Evolutionary conservation across 2,329 filamentous ascomycete species (phyloP).

Genomic region (Botrytis porri): DNA sequence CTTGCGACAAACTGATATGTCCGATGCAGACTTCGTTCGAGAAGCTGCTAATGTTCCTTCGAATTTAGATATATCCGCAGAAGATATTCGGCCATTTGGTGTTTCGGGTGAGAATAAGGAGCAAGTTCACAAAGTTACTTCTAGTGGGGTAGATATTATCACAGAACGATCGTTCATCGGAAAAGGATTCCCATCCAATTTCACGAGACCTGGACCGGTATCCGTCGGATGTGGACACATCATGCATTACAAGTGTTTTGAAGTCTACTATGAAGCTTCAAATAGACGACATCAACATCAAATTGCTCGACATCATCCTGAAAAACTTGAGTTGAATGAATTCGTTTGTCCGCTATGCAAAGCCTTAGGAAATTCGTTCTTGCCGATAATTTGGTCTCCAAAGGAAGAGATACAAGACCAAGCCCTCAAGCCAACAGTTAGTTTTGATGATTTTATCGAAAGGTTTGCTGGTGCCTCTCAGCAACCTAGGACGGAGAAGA

Average conservation of each 20-base stretch:
- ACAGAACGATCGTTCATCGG: slow-evolving; percentile 80
- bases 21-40: slow-evolving; percentile 77
- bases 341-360: slow-evolving; percentile 98
- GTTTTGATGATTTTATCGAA: slow-evolving; percentile 53
- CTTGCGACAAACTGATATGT: slow-evolving; percentile 78
- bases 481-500: slow-evolving; percentile 21
- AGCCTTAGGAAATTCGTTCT: slow-evolving; percentile 88
- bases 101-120: slow-evolving; percentile 83
- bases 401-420: slow-evolving; percentile 81
- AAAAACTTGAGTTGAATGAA: slow-evolving; percentile 73
- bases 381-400: slow-evolving; percentile 93
- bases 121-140: slow-evolving; percentile 71
- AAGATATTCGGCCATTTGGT: slow-evolving; percentile 82
- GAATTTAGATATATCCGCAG: slow-evolving; percentile 81
- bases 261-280: slow-evolving; percentile 83
- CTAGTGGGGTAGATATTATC: slow-evolving; percentile 66
- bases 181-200: slow-evolving; percentile 76
- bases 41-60: slow-evolving; percentile 76
- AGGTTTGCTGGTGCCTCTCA: slow-evolving; percentile 18
- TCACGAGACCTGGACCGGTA: slow-evolving; percentile 70
- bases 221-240: slow-evolving; percentile 94
- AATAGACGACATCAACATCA: slow-evolving; percentile 82
- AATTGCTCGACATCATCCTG: slow-evolving; percentile 91
- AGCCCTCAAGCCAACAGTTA: slow-evolving; percentile 55
- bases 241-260: slow-evolving; percentile 97